phyloP scores from a whole-genome alignment of 176 grass and related monocot species.

The Chrysopogon serrulatus region DNA sequence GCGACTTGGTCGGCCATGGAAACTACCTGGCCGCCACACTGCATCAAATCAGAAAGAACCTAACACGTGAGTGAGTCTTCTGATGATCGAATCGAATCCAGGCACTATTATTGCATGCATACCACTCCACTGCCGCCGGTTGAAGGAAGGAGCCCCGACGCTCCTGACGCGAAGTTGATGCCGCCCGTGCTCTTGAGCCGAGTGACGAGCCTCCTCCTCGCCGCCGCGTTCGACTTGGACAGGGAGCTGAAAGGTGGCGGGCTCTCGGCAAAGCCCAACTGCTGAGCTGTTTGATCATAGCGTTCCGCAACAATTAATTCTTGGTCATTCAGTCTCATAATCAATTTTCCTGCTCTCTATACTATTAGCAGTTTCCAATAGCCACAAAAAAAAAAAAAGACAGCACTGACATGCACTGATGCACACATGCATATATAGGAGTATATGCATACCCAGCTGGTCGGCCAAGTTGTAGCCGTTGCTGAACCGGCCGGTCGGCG shows the following conservation, averaged over 20 bases:
- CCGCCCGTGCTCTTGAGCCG: constrained; percentile 46
- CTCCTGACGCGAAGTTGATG: constrained; percentile 86
- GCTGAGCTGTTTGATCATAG: constrained; percentile 25
- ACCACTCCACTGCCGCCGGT: not conserved
- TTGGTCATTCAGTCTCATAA: not conserved
- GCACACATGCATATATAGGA: not conserved
- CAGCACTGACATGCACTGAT: too few species aligned
- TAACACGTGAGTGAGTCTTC: too few species aligned
- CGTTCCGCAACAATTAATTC: not conserved
- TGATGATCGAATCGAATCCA: not conserved
- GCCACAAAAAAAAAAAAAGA: too few species aligned
- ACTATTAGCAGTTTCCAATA: not conserved
- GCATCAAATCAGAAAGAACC: not conserved
- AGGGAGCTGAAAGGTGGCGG: constrained; percentile 56
- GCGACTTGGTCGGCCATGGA: constrained; percentile 32
- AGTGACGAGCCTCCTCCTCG: not conserved
- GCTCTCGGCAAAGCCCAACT: constrained; percentile 60
- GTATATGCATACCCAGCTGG: constrained; percentile 40
- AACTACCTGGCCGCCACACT: not conserved
- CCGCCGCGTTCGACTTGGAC: not conserved
- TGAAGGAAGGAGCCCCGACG: constrained; percentile 49
- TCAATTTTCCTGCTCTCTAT: not conserved
- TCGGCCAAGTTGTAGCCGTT: constrained; percentile 83
- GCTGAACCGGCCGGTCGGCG: constrained; percentile 79
- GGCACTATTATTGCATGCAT: not conserved